These are phyloP conservation scores for Umbelopsis sp. DNA, from an alignment of 371 early-diverging fungal genomes.

Conservation along the genomic window DNA sequence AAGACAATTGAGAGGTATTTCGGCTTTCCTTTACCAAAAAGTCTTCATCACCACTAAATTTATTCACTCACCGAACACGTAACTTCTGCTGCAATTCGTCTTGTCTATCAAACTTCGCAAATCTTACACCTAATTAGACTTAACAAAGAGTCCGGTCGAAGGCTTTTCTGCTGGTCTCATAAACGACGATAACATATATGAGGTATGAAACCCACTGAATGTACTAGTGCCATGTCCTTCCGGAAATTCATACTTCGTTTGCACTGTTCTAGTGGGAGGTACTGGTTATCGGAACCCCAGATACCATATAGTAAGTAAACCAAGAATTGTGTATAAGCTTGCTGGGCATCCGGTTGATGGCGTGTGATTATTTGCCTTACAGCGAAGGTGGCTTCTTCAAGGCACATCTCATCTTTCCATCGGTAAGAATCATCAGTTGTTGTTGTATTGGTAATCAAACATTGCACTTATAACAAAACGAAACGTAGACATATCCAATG, in stretches of 20 bases:
- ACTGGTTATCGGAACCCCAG: slow-evolving; percentile 87
- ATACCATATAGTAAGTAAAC: slow-evolving; percentile 80
- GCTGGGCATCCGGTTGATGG: slow-evolving; percentile 14
- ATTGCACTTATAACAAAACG: neutral
- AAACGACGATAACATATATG: slow-evolving; percentile 69
- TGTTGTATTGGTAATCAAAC: neutral
- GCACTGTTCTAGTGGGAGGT: slow-evolving; percentile 73
- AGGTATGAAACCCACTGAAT: slow-evolving; percentile 42
- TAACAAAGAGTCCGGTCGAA: slow-evolving; percentile 68
- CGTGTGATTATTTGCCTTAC: neutral
- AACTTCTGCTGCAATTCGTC: no score
- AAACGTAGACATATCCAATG: slow-evolving; percentile 65
- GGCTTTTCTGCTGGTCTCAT: slow-evolving; percentile 85
- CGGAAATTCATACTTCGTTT: neutral
- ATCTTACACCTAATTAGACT: neutral
- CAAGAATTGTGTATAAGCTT: neutral
- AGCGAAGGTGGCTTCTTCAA: slow-evolving; percentile 92
- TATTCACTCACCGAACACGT: no score
- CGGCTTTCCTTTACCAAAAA: neutral
- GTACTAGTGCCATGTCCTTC: neutral
- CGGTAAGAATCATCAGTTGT: slow-evolving; percentile 35
- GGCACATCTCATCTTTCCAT: slow-evolving; percentile 83
- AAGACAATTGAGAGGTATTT: slow-evolving; percentile 61
- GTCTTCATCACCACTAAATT: no score
- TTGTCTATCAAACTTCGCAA: no score